phyloP scores from a whole-genome alignment of 305 asterid species.

The Andrographis paniculata region DNA sequence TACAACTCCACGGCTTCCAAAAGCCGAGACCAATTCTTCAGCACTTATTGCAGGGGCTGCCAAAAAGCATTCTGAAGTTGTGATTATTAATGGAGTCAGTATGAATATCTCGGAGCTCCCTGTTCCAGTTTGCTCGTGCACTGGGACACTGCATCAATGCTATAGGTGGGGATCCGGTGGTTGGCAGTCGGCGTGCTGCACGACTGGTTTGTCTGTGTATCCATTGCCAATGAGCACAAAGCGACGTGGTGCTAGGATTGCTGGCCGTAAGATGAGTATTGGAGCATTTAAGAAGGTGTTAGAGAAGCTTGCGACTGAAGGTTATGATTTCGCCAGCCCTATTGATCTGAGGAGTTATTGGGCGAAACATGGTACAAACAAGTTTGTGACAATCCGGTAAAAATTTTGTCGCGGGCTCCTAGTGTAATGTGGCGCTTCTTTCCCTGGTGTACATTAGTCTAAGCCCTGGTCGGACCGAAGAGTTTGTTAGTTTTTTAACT shows the following conservation, averaged over 20 bases:
- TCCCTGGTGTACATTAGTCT: conserved; percentile 54
- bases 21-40: conserved; percentile 31
- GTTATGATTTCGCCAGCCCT: conserved; percentile 61
- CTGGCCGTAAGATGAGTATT: conserved; percentile 90
- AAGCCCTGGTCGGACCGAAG: conserved; percentile 32
- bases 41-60: conserved; percentile 54
- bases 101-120: conserved; percentile 78
- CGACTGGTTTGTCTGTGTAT: conserved; percentile 59
- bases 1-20: conserved; percentile 34
- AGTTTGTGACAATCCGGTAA: conserved; percentile 82
- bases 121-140: conserved; percentile 83
- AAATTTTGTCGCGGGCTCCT: conserved; percentile 20
- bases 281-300: conserved; percentile 89
- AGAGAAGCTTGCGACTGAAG: conserved; percentile 72
- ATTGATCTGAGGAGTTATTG: conserved; percentile 80
- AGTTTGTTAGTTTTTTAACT: conserved; percentile 36
- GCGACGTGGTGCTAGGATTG: conserved; percentile 84
- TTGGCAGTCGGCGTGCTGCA: conserved; percentile 96
- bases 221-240: conserved; percentile 85
- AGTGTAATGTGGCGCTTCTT: conserved; percentile 23
- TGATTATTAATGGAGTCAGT: conserved; percentile 58
- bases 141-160: conserved; percentile 76
- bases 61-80: conserved; percentile 66
- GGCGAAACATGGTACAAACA: conserved; percentile 96
- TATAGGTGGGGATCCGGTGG: conserved; percentile 98